Conservation (phyloP, 2,329 filamentous ascomycete genomes). For the Xylariaceae sp. region DNA sequence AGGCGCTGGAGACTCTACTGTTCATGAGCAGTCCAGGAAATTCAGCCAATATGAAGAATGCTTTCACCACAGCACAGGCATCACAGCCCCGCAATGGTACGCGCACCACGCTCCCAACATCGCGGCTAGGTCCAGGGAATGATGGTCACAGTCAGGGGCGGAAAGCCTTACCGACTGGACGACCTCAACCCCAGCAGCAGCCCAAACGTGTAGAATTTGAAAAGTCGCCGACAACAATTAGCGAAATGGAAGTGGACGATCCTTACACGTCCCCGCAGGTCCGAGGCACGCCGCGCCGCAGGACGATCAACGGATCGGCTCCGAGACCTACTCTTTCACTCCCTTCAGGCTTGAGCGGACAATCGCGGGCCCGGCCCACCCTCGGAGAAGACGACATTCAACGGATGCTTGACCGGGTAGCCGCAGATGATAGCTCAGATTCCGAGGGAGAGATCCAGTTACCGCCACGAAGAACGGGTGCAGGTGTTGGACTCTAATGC, state of each 20-base stretch:
- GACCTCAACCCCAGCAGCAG: conserved; percentile 32
- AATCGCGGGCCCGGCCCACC: conserved; percentile 34
- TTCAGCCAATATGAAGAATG: conserved; percentile 57
- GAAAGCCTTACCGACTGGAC: conserved; percentile 47
- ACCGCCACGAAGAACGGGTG: conserved; percentile 29
- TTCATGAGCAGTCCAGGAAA: conserved; percentile 80
- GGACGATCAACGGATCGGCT: conserved; percentile 34
- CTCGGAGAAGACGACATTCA: conserved; percentile 55
- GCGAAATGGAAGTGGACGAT: conserved; percentile 46
- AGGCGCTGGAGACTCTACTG: conserved; percentile 73
- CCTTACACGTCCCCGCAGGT: conserved; percentile 30
- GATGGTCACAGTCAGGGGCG: conserved; percentile 34
- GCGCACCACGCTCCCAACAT: conserved; percentile 42
- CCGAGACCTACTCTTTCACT: conserved; percentile 37
- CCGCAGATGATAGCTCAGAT: conserved; percentile 49
- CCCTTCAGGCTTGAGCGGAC: conserved; percentile 42
- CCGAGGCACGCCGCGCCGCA: conserved; percentile 39
- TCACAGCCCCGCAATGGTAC: conserved; percentile 27
- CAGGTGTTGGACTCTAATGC: conserved; percentile 20
- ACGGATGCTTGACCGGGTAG: conserved; percentile 51
- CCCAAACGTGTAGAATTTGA: conserved; percentile 46
- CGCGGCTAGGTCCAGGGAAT: conserved; percentile 23
- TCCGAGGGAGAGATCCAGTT: conserved; percentile 55
- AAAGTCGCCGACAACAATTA: conserved; percentile 36
- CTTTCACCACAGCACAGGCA: conserved; percentile 40